Base-by-base conservation (phyloP, 140 eudicot species). In the Cichorium intybus region DNA sequence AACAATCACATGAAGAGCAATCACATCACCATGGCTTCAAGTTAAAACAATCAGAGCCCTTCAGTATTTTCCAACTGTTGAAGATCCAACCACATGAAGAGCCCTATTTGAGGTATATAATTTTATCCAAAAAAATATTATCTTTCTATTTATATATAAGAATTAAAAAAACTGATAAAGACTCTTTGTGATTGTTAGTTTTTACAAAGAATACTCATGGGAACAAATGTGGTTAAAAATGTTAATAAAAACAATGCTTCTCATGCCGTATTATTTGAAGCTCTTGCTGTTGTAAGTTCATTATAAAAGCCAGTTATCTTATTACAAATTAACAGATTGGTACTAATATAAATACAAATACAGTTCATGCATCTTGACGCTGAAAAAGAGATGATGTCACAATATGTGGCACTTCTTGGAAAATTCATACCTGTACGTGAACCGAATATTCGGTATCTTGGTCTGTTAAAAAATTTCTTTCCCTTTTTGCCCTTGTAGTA, bases 291-390 rank as follows among this genome's bases (percentile, higher is more conserved):
- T 70, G 98, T 92, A 83, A 85, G 95, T 79, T 59, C 48, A 20
- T 28, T n/a, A n/a, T n/a, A n/a, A n/a, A n/a, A n/a, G n/a, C n/a
- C n/a, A n/a, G n/a, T n/a, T n/a, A n/a, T n/a, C n/a, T n/a, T n/a
- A n/a, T n/a, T n/a, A n/a, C n/a, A n/a, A n/a, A n/a, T 60, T 33
- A n/a, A n/a, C n/a, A n/a, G n/a, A n/a, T n/a, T n/a, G n/a, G n/a
- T n/a, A n/a, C n/a, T n/a, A n/a, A n/a, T n/a, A n/a, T n/a, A n/a
- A n/a, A n/a, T n/a, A n/a, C n/a, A n/a, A n/a, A n/a, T n/a, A 62
- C 85, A 92, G 98, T 96, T 92, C 66, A 92, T 92, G 98, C 98
- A 92, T 79, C 92, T 92, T 72, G 98, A 92, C 76, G 92, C 98
- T 50, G 98, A 92, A 71, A 87, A 87, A 60, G 98, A 92, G 74